Percentiles rank a stretch among this genome's conserved stretches.
Conservation (phyloP, 257 asterid genomes). For the Ilex aquifolium region DNA sequence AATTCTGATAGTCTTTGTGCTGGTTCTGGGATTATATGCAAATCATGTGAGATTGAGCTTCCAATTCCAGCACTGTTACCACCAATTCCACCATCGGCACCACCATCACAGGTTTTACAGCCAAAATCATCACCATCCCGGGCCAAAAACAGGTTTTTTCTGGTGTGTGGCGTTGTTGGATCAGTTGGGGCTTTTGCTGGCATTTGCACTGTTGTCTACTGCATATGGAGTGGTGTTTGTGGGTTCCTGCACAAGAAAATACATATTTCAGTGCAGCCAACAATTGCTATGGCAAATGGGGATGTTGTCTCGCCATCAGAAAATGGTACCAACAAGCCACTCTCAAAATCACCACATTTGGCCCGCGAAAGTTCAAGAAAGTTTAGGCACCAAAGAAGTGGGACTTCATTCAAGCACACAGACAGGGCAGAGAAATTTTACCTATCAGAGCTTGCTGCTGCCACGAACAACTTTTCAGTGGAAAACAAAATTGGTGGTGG, state of each 20-base stretch:
- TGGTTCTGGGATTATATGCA: constrained; percentile 13
- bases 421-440: constrained; percentile 8
- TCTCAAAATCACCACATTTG: constrained; percentile 4
- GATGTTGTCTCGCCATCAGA: neutral
- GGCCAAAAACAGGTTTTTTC: neutral
- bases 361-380: neutral
- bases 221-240: constrained; percentile 3
- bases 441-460: constrained; percentile 10
- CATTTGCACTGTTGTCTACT: constrained; percentile 6
- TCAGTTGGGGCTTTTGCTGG: constrained; percentile 5
- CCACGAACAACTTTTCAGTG: constrained; percentile 7
- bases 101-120: neutral
- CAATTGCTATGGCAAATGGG: neutral
- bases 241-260: neutral
- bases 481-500: constrained; percentile 16
- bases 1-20: constrained; percentile 12
- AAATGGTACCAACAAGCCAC: neutral
- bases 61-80: constrained; percentile 10
- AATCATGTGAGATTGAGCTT: constrained; percentile 9
- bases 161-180: constrained; percentile 10
- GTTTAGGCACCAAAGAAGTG: constrained; percentile 8
- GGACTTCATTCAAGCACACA: constrained; percentile 10
- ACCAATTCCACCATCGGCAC: neutral
- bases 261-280: neutral
- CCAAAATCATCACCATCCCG: neutral